Conservation (phyloP, 2,329 filamentous ascomycete species). For the Dothideomycetidae sp. region DNA sequence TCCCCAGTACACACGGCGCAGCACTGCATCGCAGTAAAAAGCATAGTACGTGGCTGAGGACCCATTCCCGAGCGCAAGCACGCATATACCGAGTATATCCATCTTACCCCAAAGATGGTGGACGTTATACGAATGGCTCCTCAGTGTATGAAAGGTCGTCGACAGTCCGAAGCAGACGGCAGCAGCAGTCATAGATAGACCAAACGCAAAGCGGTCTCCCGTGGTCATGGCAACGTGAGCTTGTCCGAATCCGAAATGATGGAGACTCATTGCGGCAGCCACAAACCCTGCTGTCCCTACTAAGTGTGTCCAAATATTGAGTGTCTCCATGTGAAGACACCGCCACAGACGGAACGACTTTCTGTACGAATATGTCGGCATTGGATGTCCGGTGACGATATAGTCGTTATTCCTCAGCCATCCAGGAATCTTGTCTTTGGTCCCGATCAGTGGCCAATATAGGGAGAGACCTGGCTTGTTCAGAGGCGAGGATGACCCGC, state of each 20-base stretch:
- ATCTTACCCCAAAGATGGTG: constrained; percentile 19
- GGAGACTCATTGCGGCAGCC: constrained; percentile 2
- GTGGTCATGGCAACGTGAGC: not conserved
- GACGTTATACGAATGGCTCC: constrained; percentile 21
- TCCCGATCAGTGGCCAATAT: constrained; percentile 16
- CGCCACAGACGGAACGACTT: constrained; percentile 12
- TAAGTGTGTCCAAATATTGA: constrained; percentile 11
- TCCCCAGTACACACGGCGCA: constrained; percentile 16
- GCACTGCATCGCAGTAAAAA: constrained; percentile 15
- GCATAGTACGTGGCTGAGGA: constrained; percentile 18
- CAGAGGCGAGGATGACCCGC: not conserved
- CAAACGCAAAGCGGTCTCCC: constrained; percentile 7
- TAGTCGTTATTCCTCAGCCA: constrained; percentile 19
- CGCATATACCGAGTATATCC: constrained; percentile 20
- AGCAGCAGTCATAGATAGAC: constrained; percentile 2
- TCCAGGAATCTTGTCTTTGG: constrained; percentile 16
- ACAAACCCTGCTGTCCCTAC: constrained; percentile 2
- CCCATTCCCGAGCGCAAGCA: constrained; percentile 14
- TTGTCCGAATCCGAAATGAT: not conserved
- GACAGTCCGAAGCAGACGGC: constrained; percentile 13
- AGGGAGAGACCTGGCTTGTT: constrained; percentile 3
- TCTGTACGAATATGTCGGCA: constrained; percentile 18
- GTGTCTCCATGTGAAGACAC: constrained; percentile 10
- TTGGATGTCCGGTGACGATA: constrained; percentile 17
- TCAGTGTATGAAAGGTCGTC: constrained; percentile 19